Percentiles rank a stretch among this genome's conserved stretches.
phyloP scores from a whole-genome alignment of 2,329 filamentous ascomycete species.

The Penicillium hesseltinei region DNA sequence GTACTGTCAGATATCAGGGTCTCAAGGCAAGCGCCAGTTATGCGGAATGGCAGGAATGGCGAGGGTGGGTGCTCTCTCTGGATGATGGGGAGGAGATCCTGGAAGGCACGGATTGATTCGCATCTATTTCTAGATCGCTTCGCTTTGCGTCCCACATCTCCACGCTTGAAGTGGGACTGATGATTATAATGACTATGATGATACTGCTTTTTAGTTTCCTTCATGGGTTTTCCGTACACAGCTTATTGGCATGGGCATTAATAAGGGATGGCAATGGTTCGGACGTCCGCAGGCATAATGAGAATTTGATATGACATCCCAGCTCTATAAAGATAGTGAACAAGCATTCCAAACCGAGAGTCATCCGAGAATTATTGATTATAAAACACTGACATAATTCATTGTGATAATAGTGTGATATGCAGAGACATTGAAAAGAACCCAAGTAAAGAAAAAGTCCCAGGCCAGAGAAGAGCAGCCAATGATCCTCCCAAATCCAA shows the following conservation, averaged over 20 bases:
- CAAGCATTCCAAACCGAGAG: not conserved
- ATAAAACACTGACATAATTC: not conserved
- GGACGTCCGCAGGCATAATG: no score
- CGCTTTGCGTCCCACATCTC: not conserved
- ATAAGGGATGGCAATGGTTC: not conserved
- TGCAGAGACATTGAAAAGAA: not conserved
- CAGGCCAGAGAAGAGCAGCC: not conserved
- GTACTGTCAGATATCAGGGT: slow-evolving; percentile 82
- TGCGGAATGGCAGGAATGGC: slow-evolving; percentile 75
- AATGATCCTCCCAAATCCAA: not conserved
- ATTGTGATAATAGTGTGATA: not conserved
- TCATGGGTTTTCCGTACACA: not conserved
- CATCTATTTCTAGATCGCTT: not conserved
- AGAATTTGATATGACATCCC: not conserved
- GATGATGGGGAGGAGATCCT: slow-evolving; percentile 31
- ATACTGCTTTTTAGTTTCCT: not conserved
- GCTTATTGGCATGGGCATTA: not conserved
- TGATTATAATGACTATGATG: slow-evolving; percentile 11
- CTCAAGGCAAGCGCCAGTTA: slow-evolving; percentile 71
- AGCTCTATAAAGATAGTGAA: not conserved
- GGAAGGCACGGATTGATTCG: slow-evolving; percentile 7
- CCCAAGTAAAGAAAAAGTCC: not conserved
- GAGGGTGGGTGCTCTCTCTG: slow-evolving; percentile 60
- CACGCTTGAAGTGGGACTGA: not conserved
- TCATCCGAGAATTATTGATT: not conserved